phyloP scores from a whole-genome alignment of 176 grass and related monocot species.

The Aechmea fasciata region DNA sequence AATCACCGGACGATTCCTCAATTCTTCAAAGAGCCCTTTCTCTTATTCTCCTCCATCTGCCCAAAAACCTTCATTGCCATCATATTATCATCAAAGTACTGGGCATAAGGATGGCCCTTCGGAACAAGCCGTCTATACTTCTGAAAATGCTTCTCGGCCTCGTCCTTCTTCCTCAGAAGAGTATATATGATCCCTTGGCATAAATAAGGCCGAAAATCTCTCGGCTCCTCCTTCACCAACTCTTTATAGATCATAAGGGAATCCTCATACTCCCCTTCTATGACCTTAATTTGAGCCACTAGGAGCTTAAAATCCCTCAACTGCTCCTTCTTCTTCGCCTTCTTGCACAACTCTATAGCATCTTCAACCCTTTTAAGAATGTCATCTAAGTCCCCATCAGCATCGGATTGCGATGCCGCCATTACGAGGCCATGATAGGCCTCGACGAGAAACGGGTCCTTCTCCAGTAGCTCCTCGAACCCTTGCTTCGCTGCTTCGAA shows the following conservation, averaged over 20 bases:
- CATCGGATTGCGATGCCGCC: slow-evolving; percentile 25
- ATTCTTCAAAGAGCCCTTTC: slow-evolving; percentile 20
- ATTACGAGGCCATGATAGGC: slow-evolving; percentile 42
- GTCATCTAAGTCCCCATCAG: slow-evolving; percentile 12
- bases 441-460: slow-evolving; percentile 43
- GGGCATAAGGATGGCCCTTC: slow-evolving; percentile 35
- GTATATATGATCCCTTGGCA: slow-evolving; percentile 45
- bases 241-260: slow-evolving; percentile 33
- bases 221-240: slow-evolving; percentile 43
- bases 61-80: slow-evolving; percentile 25
- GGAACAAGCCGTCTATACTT: slow-evolving; percentile 38
- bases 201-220: slow-evolving; percentile 42
- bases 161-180: slow-evolving; percentile 32
- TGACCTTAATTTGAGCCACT: slow-evolving; percentile 33
- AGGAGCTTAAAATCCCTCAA: slow-evolving; percentile 41
- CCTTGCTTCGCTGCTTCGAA: slow-evolving; percentile 14
- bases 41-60: slow-evolving; percentile 26
- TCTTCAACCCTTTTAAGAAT: slow-evolving; percentile 32
- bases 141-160: slow-evolving; percentile 38
- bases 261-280: slow-evolving; percentile 33
- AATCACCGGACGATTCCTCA: background rate
- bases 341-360: slow-evolving; percentile 30
- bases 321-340: slow-evolving; percentile 25
- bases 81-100: slow-evolving; percentile 33
- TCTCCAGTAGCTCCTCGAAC: slow-evolving; percentile 37